phyloP scores from a whole-genome alignment of 1,139 yeast species.

The Saccharomyces hybrid region DNA sequence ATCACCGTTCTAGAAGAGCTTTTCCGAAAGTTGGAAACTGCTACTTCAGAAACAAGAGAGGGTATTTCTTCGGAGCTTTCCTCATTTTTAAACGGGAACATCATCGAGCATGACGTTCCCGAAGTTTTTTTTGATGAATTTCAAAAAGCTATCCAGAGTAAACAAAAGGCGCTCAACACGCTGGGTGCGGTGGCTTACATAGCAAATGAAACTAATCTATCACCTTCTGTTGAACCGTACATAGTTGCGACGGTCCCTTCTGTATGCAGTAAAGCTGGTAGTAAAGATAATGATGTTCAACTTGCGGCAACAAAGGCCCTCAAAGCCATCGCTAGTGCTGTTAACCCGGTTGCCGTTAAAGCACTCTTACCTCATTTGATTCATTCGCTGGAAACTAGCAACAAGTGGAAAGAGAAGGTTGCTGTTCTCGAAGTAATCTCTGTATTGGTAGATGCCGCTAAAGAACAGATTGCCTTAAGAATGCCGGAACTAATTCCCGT shows the following conservation, averaged over 20 bases:
- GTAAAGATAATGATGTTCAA: conserved; percentile 71
- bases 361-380: conserved; percentile 74
- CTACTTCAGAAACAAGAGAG: conserved; percentile 69
- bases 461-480: conserved; percentile 90
- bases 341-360: conserved; percentile 90
- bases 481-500: conserved; percentile 98
- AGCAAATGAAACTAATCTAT: conserved; percentile 67
- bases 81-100: conserved; percentile 87
- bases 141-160: conserved; percentile 63
- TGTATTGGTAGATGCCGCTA: conserved; percentile 85
- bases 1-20: conserved; percentile 79
- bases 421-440: conserved; percentile 78
- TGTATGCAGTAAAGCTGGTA: conserved; percentile 76
- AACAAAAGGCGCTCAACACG: conserved; percentile 71
- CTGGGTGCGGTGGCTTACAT: conserved; percentile 76
- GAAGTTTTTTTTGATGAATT: conserved; percentile 71
- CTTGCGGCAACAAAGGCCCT: conserved; percentile 65
- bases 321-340: conserved; percentile 63
- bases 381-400: conserved; percentile 57
- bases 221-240: conserved; percentile 92
- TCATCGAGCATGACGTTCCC: conserved; percentile 96
- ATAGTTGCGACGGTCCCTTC: conserved; percentile 64
- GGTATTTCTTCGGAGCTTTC: conserved; percentile 84
- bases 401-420: conserved; percentile 97
- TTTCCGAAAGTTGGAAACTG: conserved; percentile 82